Conservation (phyloP, 2,329 filamentous ascomycete genomes). For the Cadophora sp. region DNA sequence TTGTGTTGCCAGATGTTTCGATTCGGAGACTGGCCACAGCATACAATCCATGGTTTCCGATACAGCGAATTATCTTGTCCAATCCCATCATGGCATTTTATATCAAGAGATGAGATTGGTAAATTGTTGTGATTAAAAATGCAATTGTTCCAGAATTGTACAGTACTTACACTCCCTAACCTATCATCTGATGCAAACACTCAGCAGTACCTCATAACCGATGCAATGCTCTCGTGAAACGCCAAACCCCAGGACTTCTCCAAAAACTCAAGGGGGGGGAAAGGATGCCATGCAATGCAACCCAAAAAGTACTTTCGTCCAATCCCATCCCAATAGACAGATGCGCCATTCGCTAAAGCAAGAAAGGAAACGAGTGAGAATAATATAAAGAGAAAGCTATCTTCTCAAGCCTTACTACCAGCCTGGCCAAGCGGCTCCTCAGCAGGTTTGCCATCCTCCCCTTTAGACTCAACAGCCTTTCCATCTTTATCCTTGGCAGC, state of each 20-base stretch:
- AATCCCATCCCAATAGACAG: neutral
- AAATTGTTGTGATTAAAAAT: too few relatives aligned
- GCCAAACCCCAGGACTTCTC: neutral
- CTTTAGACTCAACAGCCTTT: constrained; percentile 20
- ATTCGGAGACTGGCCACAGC: too few relatives aligned
- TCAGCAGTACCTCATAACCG: neutral
- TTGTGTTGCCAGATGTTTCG: neutral
- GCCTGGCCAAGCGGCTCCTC: constrained; percentile 13
- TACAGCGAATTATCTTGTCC: too few relatives aligned
- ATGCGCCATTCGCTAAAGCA: neutral
- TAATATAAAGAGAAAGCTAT: neutral
- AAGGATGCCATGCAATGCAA: neutral
- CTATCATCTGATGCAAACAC: neutral
- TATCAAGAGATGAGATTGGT: too few relatives aligned
- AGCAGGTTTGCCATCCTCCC: constrained; percentile 10
- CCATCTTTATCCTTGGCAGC: constrained; percentile 38
- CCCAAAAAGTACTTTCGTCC: constrained; percentile 7
- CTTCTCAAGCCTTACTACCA: constrained; percentile 4
- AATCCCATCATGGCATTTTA: too few relatives aligned
- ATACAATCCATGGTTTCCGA: too few relatives aligned
- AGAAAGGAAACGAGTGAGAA: neutral
- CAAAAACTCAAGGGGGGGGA: neutral
- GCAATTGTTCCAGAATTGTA: neutral
- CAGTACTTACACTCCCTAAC: neutral
- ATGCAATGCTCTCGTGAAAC: neutral